Evolutionary conservation across 2,329 filamentous ascomycete genomes (phyloP).

Genomic region (Botrytis hyacinthi): DNA sequence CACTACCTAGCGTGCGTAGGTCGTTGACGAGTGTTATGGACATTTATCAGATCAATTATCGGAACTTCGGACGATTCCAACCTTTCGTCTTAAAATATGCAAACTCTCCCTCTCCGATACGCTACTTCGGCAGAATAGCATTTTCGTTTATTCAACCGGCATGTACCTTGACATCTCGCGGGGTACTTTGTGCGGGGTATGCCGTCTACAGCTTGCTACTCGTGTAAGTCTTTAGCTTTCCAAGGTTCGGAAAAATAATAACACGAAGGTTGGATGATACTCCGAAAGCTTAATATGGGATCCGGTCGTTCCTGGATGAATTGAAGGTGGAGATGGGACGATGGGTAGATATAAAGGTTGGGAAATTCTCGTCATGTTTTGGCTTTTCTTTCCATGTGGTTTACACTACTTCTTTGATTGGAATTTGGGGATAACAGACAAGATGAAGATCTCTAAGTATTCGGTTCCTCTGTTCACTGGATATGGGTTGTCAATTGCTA

Average conservation of each 20-base stretch:
- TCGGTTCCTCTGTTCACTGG: background rate
- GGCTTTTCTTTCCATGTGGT: background rate
- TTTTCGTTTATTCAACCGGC: background rate
- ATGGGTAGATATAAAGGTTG: constrained; percentile 1
- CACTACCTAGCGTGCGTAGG: background rate
- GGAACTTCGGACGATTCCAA: background rate
- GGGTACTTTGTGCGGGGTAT: constrained; percentile 1
- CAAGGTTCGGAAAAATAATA: background rate
- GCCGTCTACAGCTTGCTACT: background rate
- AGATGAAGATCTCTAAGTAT: constrained; percentile 11
- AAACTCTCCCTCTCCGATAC: background rate
- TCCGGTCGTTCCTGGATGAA: background rate
- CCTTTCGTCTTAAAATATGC: background rate
- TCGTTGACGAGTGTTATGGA: background rate
- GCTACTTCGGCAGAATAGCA: background rate
- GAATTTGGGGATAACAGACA: background rate
- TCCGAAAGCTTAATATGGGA: background rate
- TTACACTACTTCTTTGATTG: background rate
- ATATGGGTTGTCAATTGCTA: background rate
- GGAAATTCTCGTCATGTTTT: background rate
- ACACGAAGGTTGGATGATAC: background rate
- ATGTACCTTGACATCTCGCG: background rate
- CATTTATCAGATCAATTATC: background rate
- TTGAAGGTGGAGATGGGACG: background rate
- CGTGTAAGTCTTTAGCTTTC: background rate